These are phyloP conservation scores for Amanita pallidorosea DNA, from an alignment of 768 basidiomycete species.

Conservation along the genomic window DNA sequence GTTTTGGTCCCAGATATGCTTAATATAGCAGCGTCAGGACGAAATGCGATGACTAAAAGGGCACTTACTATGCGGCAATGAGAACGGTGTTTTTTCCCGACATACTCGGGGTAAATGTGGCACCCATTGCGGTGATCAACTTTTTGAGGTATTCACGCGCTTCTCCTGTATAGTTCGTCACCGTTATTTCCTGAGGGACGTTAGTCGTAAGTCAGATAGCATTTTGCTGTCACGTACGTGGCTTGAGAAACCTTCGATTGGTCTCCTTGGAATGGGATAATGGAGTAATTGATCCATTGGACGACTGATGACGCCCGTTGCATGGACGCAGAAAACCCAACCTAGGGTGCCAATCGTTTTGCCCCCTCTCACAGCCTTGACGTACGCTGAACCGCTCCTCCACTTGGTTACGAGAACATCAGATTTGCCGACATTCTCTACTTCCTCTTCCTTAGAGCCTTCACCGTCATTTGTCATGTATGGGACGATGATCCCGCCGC, in stretches of 20 bases:
- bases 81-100: constrained; percentile 66
- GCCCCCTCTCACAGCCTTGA: constrained; percentile 45
- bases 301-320: constrained; percentile 43
- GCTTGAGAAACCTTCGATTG: constrained; percentile 45
- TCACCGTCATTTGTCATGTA: not conserved
- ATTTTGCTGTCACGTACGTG: constrained; percentile 36
- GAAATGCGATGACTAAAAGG: not conserved
- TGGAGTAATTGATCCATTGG: constrained; percentile 74
- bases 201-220: not conserved
- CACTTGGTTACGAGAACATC: constrained; percentile 69
- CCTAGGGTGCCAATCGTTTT: constrained; percentile 70
- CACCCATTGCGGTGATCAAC: constrained; percentile 69
- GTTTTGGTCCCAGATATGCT: constrained; percentile 51
- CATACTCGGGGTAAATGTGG: constrained; percentile 76
- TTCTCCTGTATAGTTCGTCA: constrained; percentile 85
- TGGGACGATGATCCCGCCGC: constrained; percentile 27
- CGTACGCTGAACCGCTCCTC: constrained; percentile 60
- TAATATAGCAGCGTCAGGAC: not conserved
- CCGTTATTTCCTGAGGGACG: constrained; percentile 52
- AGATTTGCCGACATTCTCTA: constrained; percentile 32
- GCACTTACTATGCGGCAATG: constrained; percentile 74
- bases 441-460: constrained; percentile 21
- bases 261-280: constrained; percentile 63
- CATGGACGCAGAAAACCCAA: constrained; percentile 78
- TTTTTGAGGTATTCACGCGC: constrained; percentile 83